Base-by-base conservation (phyloP, 2,329 filamentous ascomycete species). In the Xylogone sp. region DNA sequence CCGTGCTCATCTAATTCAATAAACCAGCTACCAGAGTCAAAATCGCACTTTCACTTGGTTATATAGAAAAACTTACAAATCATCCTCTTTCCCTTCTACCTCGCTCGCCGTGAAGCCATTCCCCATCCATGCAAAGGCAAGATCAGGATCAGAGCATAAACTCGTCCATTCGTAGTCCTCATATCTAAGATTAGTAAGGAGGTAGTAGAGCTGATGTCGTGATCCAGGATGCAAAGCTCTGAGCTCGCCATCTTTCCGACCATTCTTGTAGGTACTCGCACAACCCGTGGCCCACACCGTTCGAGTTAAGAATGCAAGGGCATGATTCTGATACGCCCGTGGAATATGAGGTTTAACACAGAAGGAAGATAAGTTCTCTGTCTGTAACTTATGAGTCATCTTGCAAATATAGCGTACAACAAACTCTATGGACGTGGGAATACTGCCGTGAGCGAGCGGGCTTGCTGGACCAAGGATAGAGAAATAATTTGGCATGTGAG, bases 51-150 rank as follows among this genome's bases (percentile, higher is more conserved):
- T n/a, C n/a, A n/a, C 10, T 27, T 5, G 24, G 24, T 27, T 27
- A 27, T 10, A 6, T 5, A 10, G 24, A 6, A 10, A 27, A 27
- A 10, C 24, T 27, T 27, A 27, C 24, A 27, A 27, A 10, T 27
- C 24, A 10, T 27, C 24, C 24, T 48, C 46, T 20, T 24, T 18
- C 24, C 50, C 50, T 3, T 45, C 43, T 3, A 8, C 42, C 65
- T 80, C 76, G 56, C 67, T 70, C 3, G 64, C 65, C 21, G 77
- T 77, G 58, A 79, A 79, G 1, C 78, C 78, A 46, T 80, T 80
- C 8, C 77, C 77, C 10, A 80, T 65, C 52, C 77, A 80, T n/a
- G 57, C 63, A 56, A 79, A 80, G 6, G 58, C 63, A 50, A 69
- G 68, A 27, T 70, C 67, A 58, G 68, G 73, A 54, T 73, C 24